Conservation (phyloP, 257 asterid genomes). For the Forsythia suspensa region DNA sequence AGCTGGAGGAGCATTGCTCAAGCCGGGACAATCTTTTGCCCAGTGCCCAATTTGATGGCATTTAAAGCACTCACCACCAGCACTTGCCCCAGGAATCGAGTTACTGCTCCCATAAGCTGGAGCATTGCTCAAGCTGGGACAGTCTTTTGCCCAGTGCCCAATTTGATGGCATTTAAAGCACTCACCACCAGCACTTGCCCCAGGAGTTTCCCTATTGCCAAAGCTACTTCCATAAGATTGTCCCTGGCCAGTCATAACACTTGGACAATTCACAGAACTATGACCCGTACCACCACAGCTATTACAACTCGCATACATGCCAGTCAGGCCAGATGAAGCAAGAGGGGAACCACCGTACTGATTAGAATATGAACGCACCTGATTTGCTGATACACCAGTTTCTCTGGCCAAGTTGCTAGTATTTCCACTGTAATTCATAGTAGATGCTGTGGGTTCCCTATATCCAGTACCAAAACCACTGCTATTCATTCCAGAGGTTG, state of each 20-base stretch:
- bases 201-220: slow-evolving; percentile 34
- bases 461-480: slow-evolving; percentile 40
- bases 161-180: slow-evolving; percentile 78
- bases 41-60: slow-evolving; percentile 87
- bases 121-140: slow-evolving; percentile 51
- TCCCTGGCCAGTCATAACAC: slow-evolving; percentile 48
- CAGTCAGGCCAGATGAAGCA: slow-evolving; percentile 43
- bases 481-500: slow-evolving; percentile 35
- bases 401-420: slow-evolving; percentile 36
- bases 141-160: slow-evolving; percentile 92
- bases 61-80: slow-evolving; percentile 71
- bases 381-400: slow-evolving; percentile 32
- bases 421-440: slow-evolving; percentile 34
- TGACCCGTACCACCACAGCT: slow-evolving; percentile 87
- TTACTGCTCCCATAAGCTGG: slow-evolving; percentile 54
- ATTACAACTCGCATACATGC: slow-evolving; percentile 50
- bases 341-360: slow-evolving; percentile 51
- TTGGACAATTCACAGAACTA: slow-evolving; percentile 71
- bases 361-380: slow-evolving; percentile 47
- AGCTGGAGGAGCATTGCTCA: slow-evolving; percentile 47
- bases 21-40: slow-evolving; percentile 79
- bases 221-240: slow-evolving; percentile 65
- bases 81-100: slow-evolving; percentile 34
- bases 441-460: slow-evolving; percentile 32
- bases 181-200: slow-evolving; percentile 47